Percentiles rank a stretch among this genome's conserved stretches.
Conservation (phyloP, 1,284 basidiomycete genomes). For the Ustilago xerochloae region DNA sequence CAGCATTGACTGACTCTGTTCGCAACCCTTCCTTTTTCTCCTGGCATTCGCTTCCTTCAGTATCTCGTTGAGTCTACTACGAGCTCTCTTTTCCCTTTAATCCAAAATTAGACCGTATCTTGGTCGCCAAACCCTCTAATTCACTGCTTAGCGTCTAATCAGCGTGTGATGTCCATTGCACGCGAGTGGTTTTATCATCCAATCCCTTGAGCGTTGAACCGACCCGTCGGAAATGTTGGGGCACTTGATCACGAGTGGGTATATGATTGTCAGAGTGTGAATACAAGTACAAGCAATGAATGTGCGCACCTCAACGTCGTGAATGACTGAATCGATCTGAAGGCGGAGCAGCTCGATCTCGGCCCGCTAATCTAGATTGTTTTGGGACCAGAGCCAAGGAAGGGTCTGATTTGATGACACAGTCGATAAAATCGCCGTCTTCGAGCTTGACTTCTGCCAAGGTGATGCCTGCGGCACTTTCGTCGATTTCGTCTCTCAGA, state of each 20-base stretch:
- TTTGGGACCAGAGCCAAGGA: constrained; percentile 20
- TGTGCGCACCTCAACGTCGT: constrained; percentile 4
- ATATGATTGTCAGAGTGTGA: background rate
- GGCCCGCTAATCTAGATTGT: constrained; percentile 8
- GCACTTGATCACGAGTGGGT: constrained; percentile 3
- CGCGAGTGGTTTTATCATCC: too few species aligned
- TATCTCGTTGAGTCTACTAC: constrained; percentile 23
- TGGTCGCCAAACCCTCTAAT: constrained; percentile 15
- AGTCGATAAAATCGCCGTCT: constrained; percentile 47
- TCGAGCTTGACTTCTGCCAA: constrained; percentile 36
- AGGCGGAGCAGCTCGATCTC: constrained; percentile 10
- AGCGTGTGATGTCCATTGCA: background rate
- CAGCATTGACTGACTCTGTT: constrained; percentile 20
- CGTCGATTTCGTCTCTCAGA: constrained; percentile 32
- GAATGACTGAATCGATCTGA: constrained; percentile 16
- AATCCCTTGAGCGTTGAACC: too few species aligned
- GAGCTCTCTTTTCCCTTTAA: constrained; percentile 14
- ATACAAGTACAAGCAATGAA: constrained; percentile 1
- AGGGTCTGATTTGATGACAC: constrained; percentile 46
- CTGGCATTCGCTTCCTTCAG: constrained; percentile 9
- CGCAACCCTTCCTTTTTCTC: background rate
- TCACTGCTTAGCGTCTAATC: background rate
- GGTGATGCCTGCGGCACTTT: constrained; percentile 35
- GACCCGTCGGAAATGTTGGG: too few species aligned
- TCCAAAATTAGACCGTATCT: constrained; percentile 21